Evolutionary conservation across 2,329 filamentous ascomycete species (phyloP), one percentile per base, ranked within the genome.

Genomic region (Berkeleyomyces basicola): DNA sequence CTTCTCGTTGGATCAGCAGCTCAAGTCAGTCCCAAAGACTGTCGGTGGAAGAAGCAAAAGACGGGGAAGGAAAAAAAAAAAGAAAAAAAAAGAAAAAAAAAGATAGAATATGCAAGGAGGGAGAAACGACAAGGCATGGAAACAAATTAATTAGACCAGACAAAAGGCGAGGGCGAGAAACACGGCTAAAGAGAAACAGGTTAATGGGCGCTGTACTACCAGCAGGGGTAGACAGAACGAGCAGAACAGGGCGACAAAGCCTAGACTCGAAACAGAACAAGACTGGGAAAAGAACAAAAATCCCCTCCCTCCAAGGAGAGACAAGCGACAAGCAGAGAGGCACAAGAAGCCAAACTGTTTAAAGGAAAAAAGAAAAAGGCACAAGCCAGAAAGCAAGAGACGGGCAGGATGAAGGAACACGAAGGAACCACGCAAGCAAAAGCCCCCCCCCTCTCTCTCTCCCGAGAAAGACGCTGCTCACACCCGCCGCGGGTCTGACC

Each of bases 401-500:
- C 49, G n/a, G 16, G 49, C 49, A 53, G 49, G 49, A 53, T 53
- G 49, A 53, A 53, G 49, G 49, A 53, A 53, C 49, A 53, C 49
- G 31, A 53, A 53, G 49, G 49, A 37, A 53, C 49, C 14, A 53
- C 23, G 58, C 42, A 59, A 59, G 42, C 36, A 58, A 43, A 59
- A 40, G 59, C 59, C 36, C 31, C 43, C 44, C 10, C 59, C 10
- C 44, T 55, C n/a, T 10, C 16, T 11, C 23, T 55, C 16, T 9
- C 36, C 46, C 42, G 16, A 39, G 43, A 53, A 47, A 40, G 60
- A 55, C 14, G n/a, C 40, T 43, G 36, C 37, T 49, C 60, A 53
- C 46, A 47, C 53, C 37, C 60, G 60, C 46, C 47, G 46, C 46
- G 47, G 49, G 60, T 49, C 60, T 61, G 40, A 43, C 60, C 31